Percentiles rank a stretch among this genome's conserved stretches.
phyloP scores from a whole-genome alignment of 352 stramenopile genomes.

The Halophytophthora batemanensis region DNA sequence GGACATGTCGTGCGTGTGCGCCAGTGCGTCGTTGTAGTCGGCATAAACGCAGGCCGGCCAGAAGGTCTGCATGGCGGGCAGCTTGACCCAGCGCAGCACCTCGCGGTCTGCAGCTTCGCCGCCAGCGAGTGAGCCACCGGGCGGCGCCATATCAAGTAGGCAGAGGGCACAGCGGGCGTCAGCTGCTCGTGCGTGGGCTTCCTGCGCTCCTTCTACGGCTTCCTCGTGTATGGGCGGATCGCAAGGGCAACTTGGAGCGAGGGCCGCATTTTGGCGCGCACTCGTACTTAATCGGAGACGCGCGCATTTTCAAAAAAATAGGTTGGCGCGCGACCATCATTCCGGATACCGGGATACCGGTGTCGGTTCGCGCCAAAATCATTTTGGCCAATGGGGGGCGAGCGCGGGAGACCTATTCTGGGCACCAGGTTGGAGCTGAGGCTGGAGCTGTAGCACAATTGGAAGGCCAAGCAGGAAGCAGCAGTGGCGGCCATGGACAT shows the following conservation, averaged over 20 bases:
- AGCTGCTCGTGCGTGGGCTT: not conserved
- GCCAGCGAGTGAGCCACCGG: conserved; percentile 1
- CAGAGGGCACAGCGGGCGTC: not conserved
- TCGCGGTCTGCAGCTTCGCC: not conserved
- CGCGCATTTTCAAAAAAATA: not conserved
- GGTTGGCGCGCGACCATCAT: conserved; percentile 2
- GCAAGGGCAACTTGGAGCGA: conserved; percentile 12
- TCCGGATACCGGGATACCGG: not conserved
- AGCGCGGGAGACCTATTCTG: conserved; percentile 5
- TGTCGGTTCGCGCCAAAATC: conserved; percentile 1
- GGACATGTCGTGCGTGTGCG: conserved; percentile 48
- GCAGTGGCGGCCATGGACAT: too few relatives aligned
- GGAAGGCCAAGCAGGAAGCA: too few relatives aligned
- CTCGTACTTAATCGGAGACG: conserved; percentile 12
- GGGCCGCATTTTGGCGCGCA: conserved; percentile 12
- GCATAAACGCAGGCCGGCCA: conserved; percentile 73
- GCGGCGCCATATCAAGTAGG: conserved; percentile 8
- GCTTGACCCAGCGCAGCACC: conserved; percentile 47
- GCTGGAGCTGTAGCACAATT: too few relatives aligned
- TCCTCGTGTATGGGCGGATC: not conserved
- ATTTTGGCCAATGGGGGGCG: conserved; percentile 5
- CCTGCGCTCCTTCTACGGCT: not conserved
- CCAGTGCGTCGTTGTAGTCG: conserved; percentile 42
- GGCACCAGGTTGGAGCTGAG: too few relatives aligned
- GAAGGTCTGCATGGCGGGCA: conserved; percentile 52